Base-by-base conservation (phyloP, 768 basidiomycete genomes). In the Trametopsis cervina region DNA sequence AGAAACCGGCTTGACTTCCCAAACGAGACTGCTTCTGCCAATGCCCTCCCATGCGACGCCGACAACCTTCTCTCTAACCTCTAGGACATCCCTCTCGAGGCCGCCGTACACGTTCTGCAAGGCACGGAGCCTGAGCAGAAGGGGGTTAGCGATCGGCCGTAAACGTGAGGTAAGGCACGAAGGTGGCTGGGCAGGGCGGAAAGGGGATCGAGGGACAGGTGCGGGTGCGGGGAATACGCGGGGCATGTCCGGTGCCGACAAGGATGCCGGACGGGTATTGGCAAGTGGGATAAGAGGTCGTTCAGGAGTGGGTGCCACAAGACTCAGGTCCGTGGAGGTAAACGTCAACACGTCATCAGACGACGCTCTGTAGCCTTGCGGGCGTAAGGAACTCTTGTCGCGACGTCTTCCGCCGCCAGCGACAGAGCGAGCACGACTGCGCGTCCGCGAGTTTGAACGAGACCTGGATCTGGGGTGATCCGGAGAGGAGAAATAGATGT, bases 1-100 rank as follows among this genome's bases (percentile, higher is more conserved):
- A 33, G n/a, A 22, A 45, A 25, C 23, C 17, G 36, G 42, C 41
- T 43, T 38, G 18, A 71, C 69, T 53, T 70, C 70, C 45, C 68
- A 68, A 1, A 64, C 67, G 46, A 83, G 66, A 44, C 65, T 60
- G 53, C 81, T 84, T 50, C 69, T 60, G 3, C 80, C 78, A n/a
- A 77, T 65, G 10, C 79, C 81, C 51, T 82, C 82, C 56, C 76
- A 78, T 27, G 79, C 81, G 50, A 83, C 60, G 24, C 74, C 73
- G n/a, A 75, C 60, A 46, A 84, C 62, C 48, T 76, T 71, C 63
- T 83, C 82, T n/a, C 41, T 17, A 17, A 54, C 44, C 27, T 50
- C 49, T 9, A 15, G 23, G 37, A 67, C 60, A n/a, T 67, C 74
- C 3, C 66, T 64, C 51, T 65, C 65, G 55, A 57, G 69, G 20